A percentile compares a stretch with the other conserved stretches of the same genome.
These are phyloP conservation scores for Umbelopsis vinacea DNA, from an alignment of 192 early-diverging fungal species.

Conservation along the genomic window DNA sequence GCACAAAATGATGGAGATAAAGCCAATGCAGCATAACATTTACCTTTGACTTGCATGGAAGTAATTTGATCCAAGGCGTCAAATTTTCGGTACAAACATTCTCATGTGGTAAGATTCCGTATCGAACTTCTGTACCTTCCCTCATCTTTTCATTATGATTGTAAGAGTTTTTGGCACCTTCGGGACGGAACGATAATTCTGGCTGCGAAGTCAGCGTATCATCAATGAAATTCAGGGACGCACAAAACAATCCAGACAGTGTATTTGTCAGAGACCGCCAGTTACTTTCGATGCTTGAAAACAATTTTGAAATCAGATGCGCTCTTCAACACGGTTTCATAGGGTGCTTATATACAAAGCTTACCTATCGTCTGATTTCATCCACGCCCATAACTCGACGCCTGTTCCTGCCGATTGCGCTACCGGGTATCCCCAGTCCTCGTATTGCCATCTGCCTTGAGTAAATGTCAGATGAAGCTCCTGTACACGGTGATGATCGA, in stretches of 20 bases:
- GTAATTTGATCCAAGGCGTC: constrained; percentile 94
- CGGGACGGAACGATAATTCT: constrained; percentile 55
- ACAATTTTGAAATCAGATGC: not conserved
- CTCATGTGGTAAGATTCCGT: constrained; percentile 86
- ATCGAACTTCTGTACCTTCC: constrained; percentile 56
- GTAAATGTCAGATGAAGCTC: constrained; percentile 90
- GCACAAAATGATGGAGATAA: too few relatives aligned
- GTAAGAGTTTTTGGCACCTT: constrained; percentile 45
- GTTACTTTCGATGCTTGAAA: constrained; percentile 60
- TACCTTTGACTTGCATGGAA: constrained; percentile 91
- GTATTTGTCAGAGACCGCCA: constrained; percentile 93
- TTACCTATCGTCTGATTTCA: constrained; percentile 44
- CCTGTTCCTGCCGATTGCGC: constrained; percentile 70
- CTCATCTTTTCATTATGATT: constrained; percentile 6
- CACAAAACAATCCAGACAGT: constrained; percentile 93
- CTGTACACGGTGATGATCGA: constrained; percentile 72
- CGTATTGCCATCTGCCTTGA: constrained; percentile 86
- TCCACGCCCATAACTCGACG: constrained; percentile 75
- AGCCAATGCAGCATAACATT: not conserved
- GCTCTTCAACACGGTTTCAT: not conserved
- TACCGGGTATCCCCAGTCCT: constrained; percentile 73
- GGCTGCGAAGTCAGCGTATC: constrained; percentile 70
- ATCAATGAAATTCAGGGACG: constrained; percentile 94
- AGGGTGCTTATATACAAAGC: not conserved
- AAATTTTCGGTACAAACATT: constrained; percentile 98